Percentiles rank a stretch among this genome's conserved stretches.
These are phyloP conservation scores for Cydonia oblonga DNA, from an alignment of 331 rosid species.

Conservation along the genomic window DNA sequence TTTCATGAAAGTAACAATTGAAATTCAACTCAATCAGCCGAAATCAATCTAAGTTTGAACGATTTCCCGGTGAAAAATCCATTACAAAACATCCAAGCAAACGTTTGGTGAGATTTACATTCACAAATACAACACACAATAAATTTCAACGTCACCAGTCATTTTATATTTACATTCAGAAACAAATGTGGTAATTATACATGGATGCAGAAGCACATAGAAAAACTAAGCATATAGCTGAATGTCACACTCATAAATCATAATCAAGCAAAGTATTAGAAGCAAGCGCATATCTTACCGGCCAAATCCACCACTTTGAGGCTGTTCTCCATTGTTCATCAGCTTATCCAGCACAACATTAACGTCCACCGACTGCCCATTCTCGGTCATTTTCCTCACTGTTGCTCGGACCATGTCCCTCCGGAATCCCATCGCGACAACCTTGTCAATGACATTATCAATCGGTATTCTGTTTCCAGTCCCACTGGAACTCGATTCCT, in stretches of 20 bases:
- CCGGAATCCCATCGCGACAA: slow-evolving; percentile 42
- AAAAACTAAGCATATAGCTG: not conserved
- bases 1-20: not conserved
- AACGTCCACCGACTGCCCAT: slow-evolving; percentile 30
- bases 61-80: not conserved
- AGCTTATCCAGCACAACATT: slow-evolving; percentile 35
- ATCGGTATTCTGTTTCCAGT: slow-evolving; percentile 11
- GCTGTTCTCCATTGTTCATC: slow-evolving; percentile 23
- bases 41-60: not conserved
- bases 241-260: not conserved
- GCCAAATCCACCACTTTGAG: slow-evolving; percentile 4
- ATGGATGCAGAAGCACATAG: not conserved
- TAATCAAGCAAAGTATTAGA: not conserved
- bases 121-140: not conserved
- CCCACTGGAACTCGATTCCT: slow-evolving; percentile 18
- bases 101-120: not conserved
- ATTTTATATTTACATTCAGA: not conserved
- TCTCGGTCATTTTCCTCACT: slow-evolving; percentile 25
- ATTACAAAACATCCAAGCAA: not conserved
- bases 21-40: not conserved
- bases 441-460: slow-evolving; percentile 28
- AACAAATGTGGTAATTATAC: not conserved
- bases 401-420: slow-evolving; percentile 37
- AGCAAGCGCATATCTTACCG: not conserved
- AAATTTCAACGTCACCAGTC: not conserved